Evolutionary conservation across 176 grass and related monocot genomes (phyloP).

Genomic region (Ensete glaucum): DNA sequence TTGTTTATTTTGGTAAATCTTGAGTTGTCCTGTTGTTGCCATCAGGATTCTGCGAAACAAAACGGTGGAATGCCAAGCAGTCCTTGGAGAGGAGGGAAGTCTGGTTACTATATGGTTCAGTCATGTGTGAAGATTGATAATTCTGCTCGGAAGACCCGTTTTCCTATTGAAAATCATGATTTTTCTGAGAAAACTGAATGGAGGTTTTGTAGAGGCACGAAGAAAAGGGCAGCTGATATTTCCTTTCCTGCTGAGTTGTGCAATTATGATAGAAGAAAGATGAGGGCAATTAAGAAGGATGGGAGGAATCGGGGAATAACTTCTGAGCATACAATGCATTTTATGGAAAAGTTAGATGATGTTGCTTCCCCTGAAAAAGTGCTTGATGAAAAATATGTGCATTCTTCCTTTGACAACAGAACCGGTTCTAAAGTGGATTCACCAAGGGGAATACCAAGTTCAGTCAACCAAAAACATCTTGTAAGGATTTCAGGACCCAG

Average conservation of each 20-base stretch:
- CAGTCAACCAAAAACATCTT: not conserved
- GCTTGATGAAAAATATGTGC: constrained; percentile 28
- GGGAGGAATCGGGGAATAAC: not conserved
- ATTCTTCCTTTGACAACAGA: constrained; percentile 36
- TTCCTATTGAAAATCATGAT: not conserved
- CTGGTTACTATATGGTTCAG: no score
- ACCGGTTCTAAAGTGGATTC: constrained; percentile 23
- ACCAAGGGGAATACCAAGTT: not conserved
- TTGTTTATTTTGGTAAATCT: no score
- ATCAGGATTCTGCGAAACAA: not conserved
- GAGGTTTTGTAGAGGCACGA: constrained; percentile 15
- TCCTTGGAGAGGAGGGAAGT: not conserved
- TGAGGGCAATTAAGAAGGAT: constrained; percentile 19
- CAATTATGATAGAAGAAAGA: constrained; percentile 34
- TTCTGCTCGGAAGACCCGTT: not conserved
- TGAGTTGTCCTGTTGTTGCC: no score
- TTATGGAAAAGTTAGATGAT: constrained; percentile 65
- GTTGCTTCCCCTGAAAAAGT: constrained; percentile 35
- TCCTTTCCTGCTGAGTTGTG: constrained; percentile 11
- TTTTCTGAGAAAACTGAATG: not conserved
- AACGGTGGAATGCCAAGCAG: not conserved
- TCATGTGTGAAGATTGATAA: not conserved
- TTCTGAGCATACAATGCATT: constrained; percentile 25
- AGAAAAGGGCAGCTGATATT: constrained; percentile 35
- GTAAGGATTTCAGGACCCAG: constrained; percentile 7